Percentiles rank a stretch among this genome's conserved stretches.
Conservation (phyloP, 352 stramenopile species). For the Halophytophthora batemanensis region DNA sequence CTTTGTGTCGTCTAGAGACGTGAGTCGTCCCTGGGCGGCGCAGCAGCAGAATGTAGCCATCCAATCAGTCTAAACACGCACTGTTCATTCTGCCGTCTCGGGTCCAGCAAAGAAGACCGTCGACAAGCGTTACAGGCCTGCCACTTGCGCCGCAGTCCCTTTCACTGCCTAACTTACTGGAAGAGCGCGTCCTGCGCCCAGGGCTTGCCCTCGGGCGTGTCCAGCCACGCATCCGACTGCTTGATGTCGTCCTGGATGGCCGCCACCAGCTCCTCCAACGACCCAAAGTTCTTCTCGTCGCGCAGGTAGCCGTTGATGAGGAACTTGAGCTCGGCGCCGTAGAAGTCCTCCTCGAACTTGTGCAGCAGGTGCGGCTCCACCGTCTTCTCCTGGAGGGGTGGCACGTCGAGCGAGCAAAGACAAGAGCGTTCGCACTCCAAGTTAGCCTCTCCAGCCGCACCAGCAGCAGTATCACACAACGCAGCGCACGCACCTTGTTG, state of each 20-base stretch:
- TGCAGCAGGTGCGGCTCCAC: slow-evolving; percentile 95
- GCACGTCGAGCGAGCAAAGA: background rate
- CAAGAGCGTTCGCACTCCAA: background rate
- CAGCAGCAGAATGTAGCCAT: background rate
- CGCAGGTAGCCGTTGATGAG: slow-evolving; percentile 92
- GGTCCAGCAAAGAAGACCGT: too few relatives aligned
- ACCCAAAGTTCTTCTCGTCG: slow-evolving; percentile 93
- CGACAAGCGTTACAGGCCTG: too few relatives aligned
- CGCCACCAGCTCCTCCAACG: slow-evolving; percentile 90
- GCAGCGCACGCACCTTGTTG: slow-evolving; percentile 71
- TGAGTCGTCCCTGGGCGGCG: too few relatives aligned
- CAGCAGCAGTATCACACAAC: background rate
- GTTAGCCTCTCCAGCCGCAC: slow-evolving; percentile 4
- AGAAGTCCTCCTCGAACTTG: slow-evolving; percentile 94
- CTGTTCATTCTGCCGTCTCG: too few relatives aligned
- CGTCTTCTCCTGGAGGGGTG: slow-evolving; percentile 87
- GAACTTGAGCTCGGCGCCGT: slow-evolving; percentile 92
- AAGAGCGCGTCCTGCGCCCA: slow-evolving; percentile 45
- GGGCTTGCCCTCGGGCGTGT: slow-evolving; percentile 51
- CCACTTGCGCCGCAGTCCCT: background rate
- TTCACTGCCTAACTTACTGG: slow-evolving; percentile 19
- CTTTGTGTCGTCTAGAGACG: too few relatives aligned
- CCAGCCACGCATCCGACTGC: slow-evolving; percentile 66
- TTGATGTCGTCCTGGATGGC: slow-evolving; percentile 89
- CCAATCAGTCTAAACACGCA: too few relatives aligned